Conservation (phyloP, 1,284 basidiomycete genomes). For the Agaricales sp. region DNA sequence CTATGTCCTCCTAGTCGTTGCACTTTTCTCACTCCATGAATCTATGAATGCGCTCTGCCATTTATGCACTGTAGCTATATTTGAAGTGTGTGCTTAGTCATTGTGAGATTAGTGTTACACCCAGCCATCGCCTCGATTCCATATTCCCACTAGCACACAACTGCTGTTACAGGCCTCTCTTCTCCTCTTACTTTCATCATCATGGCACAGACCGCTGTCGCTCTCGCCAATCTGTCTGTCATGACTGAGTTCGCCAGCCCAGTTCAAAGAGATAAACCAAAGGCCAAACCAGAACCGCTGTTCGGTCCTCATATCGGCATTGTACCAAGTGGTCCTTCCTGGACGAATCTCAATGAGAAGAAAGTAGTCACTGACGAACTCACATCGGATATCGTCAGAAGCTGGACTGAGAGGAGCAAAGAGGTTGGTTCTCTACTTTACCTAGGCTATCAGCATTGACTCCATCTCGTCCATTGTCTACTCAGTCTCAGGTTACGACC, state of each 20-base stretch:
- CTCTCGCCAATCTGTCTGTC: conserved; percentile 12
- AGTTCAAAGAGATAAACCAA: conserved; percentile 8
- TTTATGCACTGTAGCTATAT: too few relatives aligned
- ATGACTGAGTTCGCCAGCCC: conserved; percentile 16
- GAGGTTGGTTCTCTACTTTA: conserved; percentile 43
- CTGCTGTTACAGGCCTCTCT: too few relatives aligned
- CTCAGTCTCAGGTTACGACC: conserved; percentile 76
- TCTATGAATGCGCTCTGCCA: too few relatives aligned
- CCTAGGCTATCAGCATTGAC: too few relatives aligned
- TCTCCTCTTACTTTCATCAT: too few relatives aligned
- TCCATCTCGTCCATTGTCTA: conserved; percentile 2
- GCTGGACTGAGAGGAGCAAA: conserved; percentile 80
- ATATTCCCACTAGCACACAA: too few relatives aligned
- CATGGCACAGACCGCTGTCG: neutral
- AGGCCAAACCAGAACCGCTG: conserved; percentile 34
- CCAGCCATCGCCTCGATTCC: too few relatives aligned
- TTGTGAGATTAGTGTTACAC: too few relatives aligned
- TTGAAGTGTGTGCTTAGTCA: too few relatives aligned
- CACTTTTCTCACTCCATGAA: neutral
- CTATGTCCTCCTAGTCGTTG: neutral
- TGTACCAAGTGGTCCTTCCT: conserved; percentile 39
- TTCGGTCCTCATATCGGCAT: conserved; percentile 69
- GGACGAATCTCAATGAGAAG: conserved; percentile 36
- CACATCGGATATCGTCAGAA: conserved; percentile 66
- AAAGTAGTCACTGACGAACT: conserved; percentile 48